Base-by-base conservation (phyloP, 495 filamentous ascomycete genomes). In the Cercophora newfieldiana region DNA sequence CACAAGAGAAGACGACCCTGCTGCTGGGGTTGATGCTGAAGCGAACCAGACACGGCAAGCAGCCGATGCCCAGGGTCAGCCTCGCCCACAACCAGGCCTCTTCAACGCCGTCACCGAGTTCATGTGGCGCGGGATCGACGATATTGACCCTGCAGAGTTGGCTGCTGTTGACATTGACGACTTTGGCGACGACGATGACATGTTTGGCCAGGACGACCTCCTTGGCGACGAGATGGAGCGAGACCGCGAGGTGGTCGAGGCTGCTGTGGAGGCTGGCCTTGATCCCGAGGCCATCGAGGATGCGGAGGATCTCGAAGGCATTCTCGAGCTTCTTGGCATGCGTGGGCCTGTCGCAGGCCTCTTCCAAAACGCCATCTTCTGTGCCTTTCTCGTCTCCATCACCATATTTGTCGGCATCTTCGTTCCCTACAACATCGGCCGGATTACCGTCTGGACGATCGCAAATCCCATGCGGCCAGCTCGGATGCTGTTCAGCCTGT, bases 261-360 rank as follows among this genome's bases (percentile, higher is more conserved):
- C 75, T n/a, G 80, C 76, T 5, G 76, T 70, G 6, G 78, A 73
- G 21, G 77, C 79, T 7, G 80, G 75, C 10, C 71, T 83, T 2
- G 81, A 83, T 53, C 76, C 76, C 14, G 81, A 84, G 61, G 81
- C 80, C 16, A 75, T 83, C 33, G 95, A 98, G 60, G 93, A 96
- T 68, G 92, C 89, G 10, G 95, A 99, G 77, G 95, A 99, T 70
- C 87, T 99, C n/a, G 95, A 99, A 74, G 95, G 95, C 6, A 91
- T 99, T 56, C 85, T 98, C 81, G 95, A 99, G 73, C 85, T 99
- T 12, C 89, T 99, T 33, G 95, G 95, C 56, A 95, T 99, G 90
- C 91, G 96, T 69, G 95, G 95, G 0, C 96, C 96, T 1, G 80
- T 98, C 3, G 88, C 90, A 37, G 92, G 92, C 22, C 82, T 99